phyloP scores from a whole-genome alignment of 495 filamentous ascomycete species.

The Neurospora terricola region DNA sequence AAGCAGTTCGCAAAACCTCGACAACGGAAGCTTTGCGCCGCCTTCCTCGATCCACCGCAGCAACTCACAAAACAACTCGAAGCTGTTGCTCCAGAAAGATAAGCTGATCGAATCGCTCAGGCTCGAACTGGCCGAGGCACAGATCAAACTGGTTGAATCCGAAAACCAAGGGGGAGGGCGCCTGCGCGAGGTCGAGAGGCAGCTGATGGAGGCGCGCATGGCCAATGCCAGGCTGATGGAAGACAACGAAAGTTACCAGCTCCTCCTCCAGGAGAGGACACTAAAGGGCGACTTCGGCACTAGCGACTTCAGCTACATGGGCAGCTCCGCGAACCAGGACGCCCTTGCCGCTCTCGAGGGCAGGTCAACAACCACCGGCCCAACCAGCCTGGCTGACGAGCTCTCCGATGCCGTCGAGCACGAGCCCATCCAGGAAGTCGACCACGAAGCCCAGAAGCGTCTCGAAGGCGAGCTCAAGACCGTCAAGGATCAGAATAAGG shows the following conservation, averaged over 20 bases:
- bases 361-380: constrained; percentile 30
- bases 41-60: constrained; percentile 68
- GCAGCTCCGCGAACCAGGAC: constrained; percentile 41
- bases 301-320: constrained; percentile 66
- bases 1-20: constrained; percentile 42
- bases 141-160: constrained; percentile 90
- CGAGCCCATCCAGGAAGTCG: constrained; percentile 41
- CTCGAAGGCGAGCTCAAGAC: constrained; percentile 70
- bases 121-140: constrained; percentile 84
- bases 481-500: constrained; percentile 93
- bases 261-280: constrained; percentile 85
- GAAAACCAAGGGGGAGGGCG: constrained; percentile 84
- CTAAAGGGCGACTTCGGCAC: constrained; percentile 88
- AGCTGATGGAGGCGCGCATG: constrained; percentile 82
- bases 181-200: constrained; percentile 76
- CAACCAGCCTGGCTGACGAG: constrained; percentile 75
- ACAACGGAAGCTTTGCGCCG: constrained; percentile 76
- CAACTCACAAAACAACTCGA: constrained; percentile 77
- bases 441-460: constrained; percentile 49
- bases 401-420: constrained; percentile 52
- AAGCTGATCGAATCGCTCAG: constrained; percentile 87
- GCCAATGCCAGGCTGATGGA: constrained; percentile 93
- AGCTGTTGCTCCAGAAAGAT: constrained; percentile 85
- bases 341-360: constrained; percentile 47
- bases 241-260: constrained; percentile 95